Evolutionary conservation across 2,329 filamentous ascomycete genomes (phyloP).

Genomic region (Paraconiothyrium brasiliense): DNA sequence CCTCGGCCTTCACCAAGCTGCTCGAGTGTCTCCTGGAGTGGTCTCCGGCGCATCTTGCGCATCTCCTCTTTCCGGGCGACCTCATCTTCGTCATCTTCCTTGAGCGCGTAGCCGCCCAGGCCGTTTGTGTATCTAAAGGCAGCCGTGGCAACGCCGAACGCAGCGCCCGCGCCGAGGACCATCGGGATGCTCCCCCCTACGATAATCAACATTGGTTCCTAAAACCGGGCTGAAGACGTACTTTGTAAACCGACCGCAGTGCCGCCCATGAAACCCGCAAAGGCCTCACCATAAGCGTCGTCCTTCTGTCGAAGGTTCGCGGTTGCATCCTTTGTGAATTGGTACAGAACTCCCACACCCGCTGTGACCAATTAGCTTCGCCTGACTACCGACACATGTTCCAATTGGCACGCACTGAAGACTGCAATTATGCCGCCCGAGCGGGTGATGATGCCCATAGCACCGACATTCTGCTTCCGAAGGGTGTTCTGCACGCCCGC

Average conservation of each 20-base stretch:
- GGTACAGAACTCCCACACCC: conserved; percentile 77
- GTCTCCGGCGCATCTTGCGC: conserved; percentile 77
- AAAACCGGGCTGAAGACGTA: conserved; percentile 56
- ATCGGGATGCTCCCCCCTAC: conserved; percentile 73
- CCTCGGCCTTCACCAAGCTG: conserved; percentile 89
- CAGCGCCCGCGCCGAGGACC: conserved; percentile 73
- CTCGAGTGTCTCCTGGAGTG: conserved; percentile 80
- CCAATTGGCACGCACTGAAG: conserved; percentile 63
- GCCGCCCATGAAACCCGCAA: conserved; percentile 81
- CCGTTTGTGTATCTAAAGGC: conserved; percentile 75
- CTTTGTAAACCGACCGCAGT: conserved; percentile 75
- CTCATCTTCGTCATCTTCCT: conserved; percentile 72
- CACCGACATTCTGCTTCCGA: conserved; percentile 81
- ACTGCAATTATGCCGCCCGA: conserved; percentile 77
- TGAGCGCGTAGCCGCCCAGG: conserved; percentile 63
- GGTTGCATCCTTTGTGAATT: conserved; percentile 77
- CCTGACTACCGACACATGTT: conserved; percentile 3
- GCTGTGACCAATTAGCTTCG: conserved; percentile 61
- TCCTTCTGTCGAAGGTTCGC: conserved; percentile 89
- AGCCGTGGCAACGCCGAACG: conserved; percentile 66
- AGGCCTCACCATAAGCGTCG: conserved; percentile 76
- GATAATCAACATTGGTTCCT: conserved; percentile 22
- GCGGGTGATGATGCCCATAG: conserved; percentile 80
- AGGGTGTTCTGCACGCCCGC: conserved; percentile 89
- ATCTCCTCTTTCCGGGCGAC: conserved; percentile 79